Evolutionary conservation across 1,284 basidiomycete species (phyloP).

Genomic region (Fistulina hepatica): DNA sequence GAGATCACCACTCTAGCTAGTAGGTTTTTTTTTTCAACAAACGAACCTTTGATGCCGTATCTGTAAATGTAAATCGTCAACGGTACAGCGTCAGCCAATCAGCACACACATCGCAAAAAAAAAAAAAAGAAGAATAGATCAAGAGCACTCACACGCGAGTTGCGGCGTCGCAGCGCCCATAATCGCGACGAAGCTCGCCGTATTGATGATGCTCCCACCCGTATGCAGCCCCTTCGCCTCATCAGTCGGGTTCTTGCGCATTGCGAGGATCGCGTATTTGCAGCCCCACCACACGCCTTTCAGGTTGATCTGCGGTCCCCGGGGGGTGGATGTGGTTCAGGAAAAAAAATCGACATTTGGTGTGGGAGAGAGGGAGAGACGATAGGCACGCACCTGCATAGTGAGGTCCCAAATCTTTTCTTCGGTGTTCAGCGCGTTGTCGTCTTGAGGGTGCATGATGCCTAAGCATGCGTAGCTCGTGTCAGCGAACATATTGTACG

Average conservation of each 20-base stretch:
- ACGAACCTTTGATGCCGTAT: slow-evolving; percentile 73
- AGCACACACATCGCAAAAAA: slow-evolving; percentile 2
- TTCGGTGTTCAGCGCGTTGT: slow-evolving; percentile 90
- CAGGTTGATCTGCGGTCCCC: slow-evolving; percentile 90
- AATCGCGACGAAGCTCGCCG: slow-evolving; percentile 88
- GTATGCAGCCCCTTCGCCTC: slow-evolving; percentile 66
- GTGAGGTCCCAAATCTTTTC: slow-evolving; percentile 94
- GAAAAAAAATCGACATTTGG: no score
- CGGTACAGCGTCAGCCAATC: background rate
- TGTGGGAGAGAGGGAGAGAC: no score
- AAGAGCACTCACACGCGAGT: slow-evolving; percentile 84
- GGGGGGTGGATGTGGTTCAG: no score
- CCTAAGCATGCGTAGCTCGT: slow-evolving; percentile 30
- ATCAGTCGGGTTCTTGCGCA: slow-evolving; percentile 85
- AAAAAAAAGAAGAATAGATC: no score
- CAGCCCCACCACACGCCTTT: slow-evolving; percentile 99
- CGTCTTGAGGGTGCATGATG: slow-evolving; percentile 93
- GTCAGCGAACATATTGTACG: background rate
- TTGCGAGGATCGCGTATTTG: slow-evolving; percentile 92
- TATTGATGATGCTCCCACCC: slow-evolving; percentile 96
- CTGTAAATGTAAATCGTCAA: no score
- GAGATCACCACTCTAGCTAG: slow-evolving; percentile 3
- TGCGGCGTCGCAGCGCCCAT: slow-evolving; percentile 95
- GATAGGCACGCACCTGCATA: no score
- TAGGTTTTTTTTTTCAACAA: slow-evolving; percentile 1